Evolutionary conservation across 371 early-diverging fungal species (phyloP).

Genomic region (Mortierella sp.): DNA sequence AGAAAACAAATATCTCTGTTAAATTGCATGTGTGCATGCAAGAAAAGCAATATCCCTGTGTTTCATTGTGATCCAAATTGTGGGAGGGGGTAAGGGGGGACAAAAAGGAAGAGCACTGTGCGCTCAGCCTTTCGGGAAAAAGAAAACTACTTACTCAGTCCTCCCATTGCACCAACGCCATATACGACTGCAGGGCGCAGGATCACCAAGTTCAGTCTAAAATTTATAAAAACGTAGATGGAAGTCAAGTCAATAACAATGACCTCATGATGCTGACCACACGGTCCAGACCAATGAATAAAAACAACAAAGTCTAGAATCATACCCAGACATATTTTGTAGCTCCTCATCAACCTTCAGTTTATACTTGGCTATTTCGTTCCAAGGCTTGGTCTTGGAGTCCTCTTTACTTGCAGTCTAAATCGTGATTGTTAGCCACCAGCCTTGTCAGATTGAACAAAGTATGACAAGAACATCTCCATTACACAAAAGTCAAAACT

Average conservation of each 20-base stretch:
- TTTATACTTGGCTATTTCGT: slow-evolving; percentile 81
- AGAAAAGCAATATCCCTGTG: slow-evolving; percentile 3
- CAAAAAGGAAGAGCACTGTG: slow-evolving; percentile 12
- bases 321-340: slow-evolving; percentile 54
- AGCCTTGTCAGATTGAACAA: not conserved
- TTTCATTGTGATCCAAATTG: slow-evolving; percentile 1
- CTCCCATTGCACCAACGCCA: slow-evolving; percentile 83
- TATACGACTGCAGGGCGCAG: slow-evolving; percentile 93
- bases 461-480: not conserved
- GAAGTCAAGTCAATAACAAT: not conserved
- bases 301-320: not conserved
- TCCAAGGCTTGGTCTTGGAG: slow-evolving; percentile 88
- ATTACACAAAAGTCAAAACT: not conserved
- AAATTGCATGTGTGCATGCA: not conserved
- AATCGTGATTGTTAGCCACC: not conserved
- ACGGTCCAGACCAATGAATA: not conserved
- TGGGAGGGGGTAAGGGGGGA: not conserved
- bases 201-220: slow-evolving; percentile 81
- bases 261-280: not conserved
- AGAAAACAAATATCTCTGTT: not conserved
- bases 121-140: slow-evolving; percentile 2
- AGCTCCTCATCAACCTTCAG: slow-evolving; percentile 86
- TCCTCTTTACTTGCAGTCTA: slow-evolving; percentile 81
- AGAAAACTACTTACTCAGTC: slow-evolving; percentile 75
- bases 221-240: not conserved